Evolutionary conservation across 2,329 filamentous ascomycete species (phyloP), one percentile per base, ranked within the genome.

Genomic region (Chaetomium globosum): DNA sequence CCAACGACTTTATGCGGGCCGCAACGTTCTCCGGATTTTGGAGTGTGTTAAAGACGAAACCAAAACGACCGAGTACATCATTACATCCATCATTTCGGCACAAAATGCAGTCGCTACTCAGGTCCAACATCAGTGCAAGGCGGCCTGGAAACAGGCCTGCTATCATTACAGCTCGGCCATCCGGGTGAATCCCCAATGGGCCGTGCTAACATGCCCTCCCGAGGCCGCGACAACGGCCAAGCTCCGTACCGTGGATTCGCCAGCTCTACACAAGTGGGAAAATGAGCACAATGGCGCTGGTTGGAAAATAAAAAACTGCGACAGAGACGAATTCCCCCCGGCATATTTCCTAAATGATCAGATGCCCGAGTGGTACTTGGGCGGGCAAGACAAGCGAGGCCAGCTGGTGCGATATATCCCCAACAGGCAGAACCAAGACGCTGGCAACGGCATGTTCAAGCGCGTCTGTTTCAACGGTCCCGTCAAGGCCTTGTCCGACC

Each of bases 101-200:
- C 16, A 16, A 19, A 5, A 21, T 8, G 19, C 16, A 16, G 43
- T 8, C 5, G 43, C 7, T 7, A 48, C 19, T 21, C 43, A n/a
- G n/a, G n/a, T 31, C 31, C 31, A 48, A 21, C 7, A n/a, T 6
- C 3, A 7, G 19, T 21, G n/a, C 31, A 31, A 48, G 19, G n/a
- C 16, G 43, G 43, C 3, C 16, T 43, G 33, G 33, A 56, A 19
- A 16, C 33, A 36, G 16, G 43, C 30, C 30, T 55, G 52, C 30
- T 23, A 55, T 8, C 52, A 55, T 16, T 36, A 55, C 52, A 55
- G 52, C 52, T 55, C 52, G 19, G 52, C 19, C 52, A 55, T 55
- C 19, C 12, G 12, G 12, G 16, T 4, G 51, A 48, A 48, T 21
- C 43, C 43, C 16, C 19, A 48, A 21, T 48, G 43, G 43, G 43